These are phyloP conservation scores for Melocanna baccifera DNA, from an alignment of 176 grass and related monocot genomes.

Conservation along the genomic window DNA sequence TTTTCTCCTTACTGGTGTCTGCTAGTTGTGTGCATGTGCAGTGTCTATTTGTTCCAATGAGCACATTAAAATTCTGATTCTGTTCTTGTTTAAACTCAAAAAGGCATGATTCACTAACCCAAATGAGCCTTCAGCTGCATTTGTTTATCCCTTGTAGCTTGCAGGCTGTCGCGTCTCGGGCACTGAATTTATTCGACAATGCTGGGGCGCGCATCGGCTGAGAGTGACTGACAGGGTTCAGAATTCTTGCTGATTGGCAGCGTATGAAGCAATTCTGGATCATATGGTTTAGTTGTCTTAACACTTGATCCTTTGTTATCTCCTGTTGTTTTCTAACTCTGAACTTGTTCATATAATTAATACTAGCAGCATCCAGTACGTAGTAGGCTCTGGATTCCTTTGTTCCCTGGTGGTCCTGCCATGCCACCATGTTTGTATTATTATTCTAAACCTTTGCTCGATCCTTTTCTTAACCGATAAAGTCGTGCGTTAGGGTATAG, in stretches of 20 bases:
- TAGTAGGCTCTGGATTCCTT: conserved; percentile 40
- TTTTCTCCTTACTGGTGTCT: conserved; percentile 33
- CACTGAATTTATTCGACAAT: conserved; percentile 16
- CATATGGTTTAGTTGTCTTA: conserved; percentile 24
- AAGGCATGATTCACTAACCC: conserved; percentile 35
- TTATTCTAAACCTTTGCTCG: conserved; percentile 29
- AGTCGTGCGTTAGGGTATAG: conserved; percentile 22
- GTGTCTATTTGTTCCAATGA: conserved; percentile 30
- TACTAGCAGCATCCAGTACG: conserved; percentile 39
- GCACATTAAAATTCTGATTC: conserved; percentile 31
- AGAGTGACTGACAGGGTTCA: conserved; percentile 18
- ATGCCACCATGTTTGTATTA: conserved; percentile 26
- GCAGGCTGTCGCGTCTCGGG: conserved; percentile 26
- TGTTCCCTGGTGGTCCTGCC: conserved; percentile 43
- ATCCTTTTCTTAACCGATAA: conserved; percentile 41
- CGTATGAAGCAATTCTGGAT: conserved; percentile 19
- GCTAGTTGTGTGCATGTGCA: conserved; percentile 46
- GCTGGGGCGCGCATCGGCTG: conserved; percentile 13
- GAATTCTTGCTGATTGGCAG: conserved; percentile 23
- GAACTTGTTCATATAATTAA: conserved; percentile 12
- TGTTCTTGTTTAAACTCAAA: conserved; percentile 17
- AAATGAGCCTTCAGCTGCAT: conserved; percentile 25
- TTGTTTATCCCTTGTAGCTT: conserved; percentile 33
- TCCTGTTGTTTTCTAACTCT: conserved; percentile 33
- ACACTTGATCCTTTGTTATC: conserved; percentile 22